A percentile compares a stretch with the other conserved stretches of the same genome.
phyloP scores from a whole-genome alignment of 441 rosid species.

The Raphanus hybrid region DNA sequence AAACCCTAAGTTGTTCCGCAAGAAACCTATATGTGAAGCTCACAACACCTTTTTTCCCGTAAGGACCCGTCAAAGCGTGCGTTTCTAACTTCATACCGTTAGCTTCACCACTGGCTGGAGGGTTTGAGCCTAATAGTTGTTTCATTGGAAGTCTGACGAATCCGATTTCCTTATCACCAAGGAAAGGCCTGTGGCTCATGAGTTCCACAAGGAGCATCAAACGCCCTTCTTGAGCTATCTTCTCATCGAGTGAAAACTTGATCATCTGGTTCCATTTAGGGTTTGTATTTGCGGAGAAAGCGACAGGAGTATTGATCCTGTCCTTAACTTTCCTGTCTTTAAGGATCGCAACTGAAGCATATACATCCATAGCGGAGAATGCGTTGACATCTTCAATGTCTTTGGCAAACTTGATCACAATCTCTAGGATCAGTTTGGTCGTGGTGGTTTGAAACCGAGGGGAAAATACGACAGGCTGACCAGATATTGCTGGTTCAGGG shows the following conservation, averaged over 20 bases:
- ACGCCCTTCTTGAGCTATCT: conserved; percentile 52
- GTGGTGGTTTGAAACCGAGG: conserved; percentile 30
- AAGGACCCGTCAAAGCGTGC: conserved; percentile 33
- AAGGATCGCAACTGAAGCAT: conserved; percentile 53
- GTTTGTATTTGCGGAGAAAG: conserved; percentile 49
- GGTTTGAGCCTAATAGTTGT: conserved; percentile 50
- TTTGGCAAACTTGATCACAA: conserved; percentile 56
- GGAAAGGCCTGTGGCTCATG: conserved; percentile 60
- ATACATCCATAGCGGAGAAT: conserved; percentile 67
- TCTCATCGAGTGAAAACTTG: conserved; percentile 57
- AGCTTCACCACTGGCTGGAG: conserved; percentile 13
- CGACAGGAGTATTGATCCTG: conserved; percentile 51
- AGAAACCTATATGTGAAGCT: conserved; percentile 41
- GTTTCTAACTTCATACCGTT: conserved; percentile 36
- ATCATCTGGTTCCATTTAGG: conserved; percentile 69
- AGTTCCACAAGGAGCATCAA: conserved; percentile 55
- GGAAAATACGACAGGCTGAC: conserved; percentile 27
- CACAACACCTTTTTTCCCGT: conserved; percentile 37
- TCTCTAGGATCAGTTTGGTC: conserved; percentile 42
- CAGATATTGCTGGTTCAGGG: conserved; percentile 14
- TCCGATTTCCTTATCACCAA: conserved; percentile 70
- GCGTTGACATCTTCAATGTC: conserved; percentile 59
- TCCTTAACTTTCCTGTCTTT: conserved; percentile 46
- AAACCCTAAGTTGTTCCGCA: conserved; percentile 14
- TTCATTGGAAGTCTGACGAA: conserved; percentile 63